A percentile compares a stretch with the other conserved stretches of the same genome.
Evolutionary conservation across 1,284 basidiomycete species (phyloP).

Genomic region (Fomitopsis palustris): DNA sequence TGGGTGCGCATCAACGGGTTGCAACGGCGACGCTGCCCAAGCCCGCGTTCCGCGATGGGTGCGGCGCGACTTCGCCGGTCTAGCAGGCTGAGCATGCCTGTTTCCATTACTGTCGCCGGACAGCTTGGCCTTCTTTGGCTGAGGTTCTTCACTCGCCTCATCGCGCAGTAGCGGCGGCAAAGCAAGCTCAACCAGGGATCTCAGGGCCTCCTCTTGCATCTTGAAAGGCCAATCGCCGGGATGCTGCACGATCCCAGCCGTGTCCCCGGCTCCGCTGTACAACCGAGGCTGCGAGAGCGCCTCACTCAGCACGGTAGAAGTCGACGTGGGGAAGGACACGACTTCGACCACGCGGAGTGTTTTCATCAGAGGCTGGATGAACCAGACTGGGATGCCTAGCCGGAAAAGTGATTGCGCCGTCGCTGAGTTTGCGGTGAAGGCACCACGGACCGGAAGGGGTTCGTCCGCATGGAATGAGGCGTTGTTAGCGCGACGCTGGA

Average conservation of each 20-base stretch:
- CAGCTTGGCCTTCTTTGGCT: background rate
- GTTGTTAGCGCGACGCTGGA: background rate
- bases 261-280: background rate
- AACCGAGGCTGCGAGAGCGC: background rate
- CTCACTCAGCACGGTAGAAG: background rate
- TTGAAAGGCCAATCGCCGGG: background rate
- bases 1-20: background rate
- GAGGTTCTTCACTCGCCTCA: background rate
- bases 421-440: background rate
- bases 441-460: background rate
- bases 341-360: background rate
- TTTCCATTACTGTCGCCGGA: background rate
- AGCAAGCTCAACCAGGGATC: background rate
- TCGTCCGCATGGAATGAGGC: background rate
- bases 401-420: background rate
- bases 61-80: background rate
- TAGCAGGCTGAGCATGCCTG: background rate
- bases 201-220: background rate
- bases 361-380: background rate
- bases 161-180: background rate
- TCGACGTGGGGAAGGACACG: background rate
- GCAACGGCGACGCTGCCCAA: background rate
- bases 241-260: background rate
- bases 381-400: background rate
- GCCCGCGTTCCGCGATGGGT: background rate